Base-by-base conservation (phyloP, 116 monocot species). In the Dioscorea cayenensis region DNA sequence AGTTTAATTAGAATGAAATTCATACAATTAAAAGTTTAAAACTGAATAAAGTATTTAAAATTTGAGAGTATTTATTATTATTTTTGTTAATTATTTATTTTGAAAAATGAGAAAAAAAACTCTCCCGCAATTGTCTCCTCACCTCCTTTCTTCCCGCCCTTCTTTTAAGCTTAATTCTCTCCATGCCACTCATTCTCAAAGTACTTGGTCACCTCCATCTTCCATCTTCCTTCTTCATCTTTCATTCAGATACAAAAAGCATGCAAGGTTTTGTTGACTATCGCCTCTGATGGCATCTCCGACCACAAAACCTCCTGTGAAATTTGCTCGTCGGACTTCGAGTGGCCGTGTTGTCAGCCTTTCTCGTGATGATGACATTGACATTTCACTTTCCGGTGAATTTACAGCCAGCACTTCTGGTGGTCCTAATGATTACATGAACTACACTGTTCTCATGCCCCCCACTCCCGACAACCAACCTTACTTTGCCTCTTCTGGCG, bases 401-500 rank as follows among this genome's bases (percentile, higher is more conserved):
- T 67, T 84, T 64, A 70, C 76, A 17, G 73, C 85, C 12, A 51
- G 72, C 25, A 75, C 72, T 63, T 87, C 87, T 48, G 85, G 79
- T 25, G 77, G 78, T 9, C 49, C 76, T 60, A 72, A 43, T 50
- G 87, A 91, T 77, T 84, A 81, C 78, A 50, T 66, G 28, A 86
- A 85, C 80, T 95, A 95, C 80, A 95, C 87, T 63, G 92, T 95
- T 68, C 76, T 82, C 72, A 87, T 95, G 85, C 95, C 95, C 3
- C 90, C 95, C 17, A 95, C 95, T 38, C 95, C 95, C 7, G 95
- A 95, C 73, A 95, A 95, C 78, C 89, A 89, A 66, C 92, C 95
- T 5, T 75, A 72, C 20, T n/a, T 21, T 28, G 51, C 36, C 14
- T 16, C 75, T 35, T 11, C 38, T 21, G 13, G 71, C 6, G 18